These are phyloP conservation scores for Clarkia xantiana DNA, from an alignment of 345 rosid genomes.

Conservation along the genomic window DNA sequence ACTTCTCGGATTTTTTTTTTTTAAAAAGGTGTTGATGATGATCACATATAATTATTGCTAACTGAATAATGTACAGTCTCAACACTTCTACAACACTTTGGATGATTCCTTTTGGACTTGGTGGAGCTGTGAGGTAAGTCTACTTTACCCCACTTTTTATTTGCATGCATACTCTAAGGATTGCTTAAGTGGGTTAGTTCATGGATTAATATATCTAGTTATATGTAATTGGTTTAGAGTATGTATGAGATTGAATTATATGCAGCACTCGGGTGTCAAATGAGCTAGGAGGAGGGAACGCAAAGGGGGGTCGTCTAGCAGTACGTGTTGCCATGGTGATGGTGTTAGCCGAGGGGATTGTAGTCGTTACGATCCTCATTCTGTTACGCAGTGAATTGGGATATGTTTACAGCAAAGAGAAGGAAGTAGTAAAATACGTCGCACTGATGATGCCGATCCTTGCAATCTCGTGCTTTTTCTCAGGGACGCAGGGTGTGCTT, in stretches of 20 bases:
- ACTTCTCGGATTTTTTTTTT: slow-evolving; percentile 3
- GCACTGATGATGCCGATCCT: slow-evolving; percentile 60
- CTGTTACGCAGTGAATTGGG: slow-evolving; percentile 39
- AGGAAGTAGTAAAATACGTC: slow-evolving; percentile 54
- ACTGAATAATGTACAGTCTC: slow-evolving; percentile 23
- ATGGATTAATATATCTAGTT: no score
- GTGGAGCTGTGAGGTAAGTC: slow-evolving; percentile 45
- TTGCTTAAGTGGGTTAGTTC: no score
- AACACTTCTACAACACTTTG: slow-evolving; percentile 31
- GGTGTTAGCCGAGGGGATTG: slow-evolving; percentile 17
- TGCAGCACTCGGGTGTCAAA: slow-evolving; percentile 76
- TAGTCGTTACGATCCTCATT: slow-evolving; percentile 29
- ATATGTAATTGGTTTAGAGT: no score
- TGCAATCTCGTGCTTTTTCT: slow-evolving; percentile 42
- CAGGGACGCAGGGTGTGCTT: slow-evolving; percentile 46
- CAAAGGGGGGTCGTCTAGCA: slow-evolving; percentile 30
- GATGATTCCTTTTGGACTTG: slow-evolving; percentile 38
- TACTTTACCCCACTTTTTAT: no score
- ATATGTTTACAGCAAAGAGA: slow-evolving; percentile 49
- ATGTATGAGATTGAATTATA: neutral
- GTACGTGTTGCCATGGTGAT: slow-evolving; percentile 30
- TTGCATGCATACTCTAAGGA: no score
- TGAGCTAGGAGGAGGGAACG: slow-evolving; percentile 69
- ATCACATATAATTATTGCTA: neutral
- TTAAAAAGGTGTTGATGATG: neutral